Conservation (phyloP, 805 yeast species). For the Alloascoidea hylecoeti region DNA sequence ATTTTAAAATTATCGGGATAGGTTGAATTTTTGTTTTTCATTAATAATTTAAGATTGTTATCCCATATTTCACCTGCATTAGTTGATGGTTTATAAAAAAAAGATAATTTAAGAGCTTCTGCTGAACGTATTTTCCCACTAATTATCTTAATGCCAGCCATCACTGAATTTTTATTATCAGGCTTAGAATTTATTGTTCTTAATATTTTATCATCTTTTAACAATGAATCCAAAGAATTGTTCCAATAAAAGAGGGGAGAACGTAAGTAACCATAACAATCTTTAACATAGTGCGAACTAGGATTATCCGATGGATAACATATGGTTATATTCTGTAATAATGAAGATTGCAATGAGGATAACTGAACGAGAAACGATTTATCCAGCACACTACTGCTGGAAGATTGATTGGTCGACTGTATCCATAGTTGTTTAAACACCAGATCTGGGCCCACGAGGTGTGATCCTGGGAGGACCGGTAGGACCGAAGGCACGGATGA, state of each 20-base stretch:
- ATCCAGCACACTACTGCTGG: conserved; percentile 16
- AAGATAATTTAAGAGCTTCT: conserved; percentile 20
- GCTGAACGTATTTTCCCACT: conserved; percentile 31
- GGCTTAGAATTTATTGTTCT: conserved; percentile 23
- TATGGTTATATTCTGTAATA: conserved; percentile 14
- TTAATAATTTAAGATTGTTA: conserved; percentile 14
- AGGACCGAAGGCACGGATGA: conserved; percentile 7
- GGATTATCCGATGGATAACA: conserved; percentile 3
- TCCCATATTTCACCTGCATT: conserved; percentile 4
- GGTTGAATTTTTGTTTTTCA: conserved; percentile 14
- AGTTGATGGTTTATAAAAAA: conserved; percentile 14
- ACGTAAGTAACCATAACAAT: conserved; percentile 17
- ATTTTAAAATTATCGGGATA: conserved; percentile 5
- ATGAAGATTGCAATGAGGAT: conserved; percentile 18
- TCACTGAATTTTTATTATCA: conserved; percentile 13
- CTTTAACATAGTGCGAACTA: too few species aligned
- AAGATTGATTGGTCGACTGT: conserved; percentile 13
- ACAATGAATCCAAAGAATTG: conserved; percentile 15
- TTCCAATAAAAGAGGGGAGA: conserved; percentile 32
- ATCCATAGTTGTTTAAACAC: conserved; percentile 21
- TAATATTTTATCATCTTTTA: conserved; percentile 19
- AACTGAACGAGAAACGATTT: conserved; percentile 21
- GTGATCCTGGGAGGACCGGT: conserved; percentile 2
- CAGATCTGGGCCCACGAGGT: conserved; percentile 8
- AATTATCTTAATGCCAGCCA: conserved; percentile 24